Conservation (phyloP, 768 basidiomycete genomes). For the Mycena capillaripes region DNA sequence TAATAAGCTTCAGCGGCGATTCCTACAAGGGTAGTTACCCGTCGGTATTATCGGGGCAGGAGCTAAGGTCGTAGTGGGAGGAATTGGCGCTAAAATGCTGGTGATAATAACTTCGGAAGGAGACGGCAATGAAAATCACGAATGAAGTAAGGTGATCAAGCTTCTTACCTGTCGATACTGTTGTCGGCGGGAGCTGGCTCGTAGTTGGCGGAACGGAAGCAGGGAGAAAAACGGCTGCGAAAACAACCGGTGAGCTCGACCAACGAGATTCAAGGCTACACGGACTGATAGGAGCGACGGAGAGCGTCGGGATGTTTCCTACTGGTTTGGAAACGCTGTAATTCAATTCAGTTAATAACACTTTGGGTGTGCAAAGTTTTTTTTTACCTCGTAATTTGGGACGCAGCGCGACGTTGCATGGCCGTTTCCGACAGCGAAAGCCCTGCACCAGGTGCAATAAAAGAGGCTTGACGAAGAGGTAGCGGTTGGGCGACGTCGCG, state of each 20-base stretch:
- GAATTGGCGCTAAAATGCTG: conserved; percentile 15
- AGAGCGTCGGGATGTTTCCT: conserved; percentile 13
- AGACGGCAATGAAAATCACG: conserved; percentile 14
- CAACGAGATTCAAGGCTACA: neutral
- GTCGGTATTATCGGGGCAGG: conserved; percentile 13
- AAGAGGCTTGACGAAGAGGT: conserved; percentile 27
- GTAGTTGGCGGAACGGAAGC: conserved; percentile 26
- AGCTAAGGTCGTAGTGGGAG: conserved; percentile 2
- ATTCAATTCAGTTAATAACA: neutral
- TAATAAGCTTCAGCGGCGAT: conserved; percentile 5
- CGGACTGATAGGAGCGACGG: conserved; percentile 24
- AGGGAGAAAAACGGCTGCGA: conserved; percentile 20
- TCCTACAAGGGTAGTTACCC: neutral
- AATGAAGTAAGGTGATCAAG: conserved; percentile 12
- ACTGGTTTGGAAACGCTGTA: conserved; percentile 13
- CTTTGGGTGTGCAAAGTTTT: neutral
- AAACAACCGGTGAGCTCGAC: neutral
- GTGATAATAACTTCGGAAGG: conserved; percentile 28
- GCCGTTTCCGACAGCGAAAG: conserved; percentile 14
- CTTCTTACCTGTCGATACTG: conserved; percentile 27
- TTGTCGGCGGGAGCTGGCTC: conserved; percentile 7
- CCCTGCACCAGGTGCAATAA: conserved; percentile 22
- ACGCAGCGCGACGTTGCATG: conserved; percentile 27
- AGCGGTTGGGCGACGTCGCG: conserved; percentile 22
- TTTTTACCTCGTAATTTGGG: conserved; percentile 26